Percentiles rank a stretch among this genome's conserved stretches.
Evolutionary conservation across 129 eudicot species (phyloP).

Genomic region (Silybum marianum): DNA sequence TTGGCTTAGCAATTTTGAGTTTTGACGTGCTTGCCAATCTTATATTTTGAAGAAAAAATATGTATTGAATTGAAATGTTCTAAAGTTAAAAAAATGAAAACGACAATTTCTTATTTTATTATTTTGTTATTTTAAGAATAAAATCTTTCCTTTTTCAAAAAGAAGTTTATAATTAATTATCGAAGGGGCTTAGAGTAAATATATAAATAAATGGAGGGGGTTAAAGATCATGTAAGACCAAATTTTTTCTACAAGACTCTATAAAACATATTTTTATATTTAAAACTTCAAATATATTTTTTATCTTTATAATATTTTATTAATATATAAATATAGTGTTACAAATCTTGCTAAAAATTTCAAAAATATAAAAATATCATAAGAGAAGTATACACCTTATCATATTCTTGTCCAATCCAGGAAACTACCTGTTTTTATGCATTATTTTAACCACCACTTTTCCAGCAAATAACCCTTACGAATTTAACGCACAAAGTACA

Average conservation of each 20-base stretch:
- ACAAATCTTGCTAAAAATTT: too few species aligned
- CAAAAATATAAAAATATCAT: too few species aligned
- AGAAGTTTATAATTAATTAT: constrained; percentile 12
- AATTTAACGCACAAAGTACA: neutral
- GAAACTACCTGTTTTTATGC: constrained; percentile 28
- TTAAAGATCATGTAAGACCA: too few species aligned
- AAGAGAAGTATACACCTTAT: constrained; percentile 26
- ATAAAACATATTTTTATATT: too few species aligned
- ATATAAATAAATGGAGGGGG: neutral
- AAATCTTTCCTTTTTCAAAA: neutral
- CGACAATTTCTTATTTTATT: neutral
- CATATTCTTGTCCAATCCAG: constrained; percentile 40
- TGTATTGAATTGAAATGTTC: neutral
- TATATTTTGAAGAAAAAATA: neutral
- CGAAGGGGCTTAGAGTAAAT: neutral
- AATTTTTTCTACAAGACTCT: too few species aligned
- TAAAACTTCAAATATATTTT: too few species aligned
- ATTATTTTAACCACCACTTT: constrained; percentile 21
- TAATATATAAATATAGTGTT: too few species aligned
- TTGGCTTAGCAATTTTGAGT: neutral
- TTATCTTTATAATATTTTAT: too few species aligned
- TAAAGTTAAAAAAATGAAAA: neutral
- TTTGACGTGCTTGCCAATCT: neutral
- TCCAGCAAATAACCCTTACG: neutral
- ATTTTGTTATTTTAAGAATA: neutral